These are phyloP conservation scores for Gossypium lobatum DNA, from an alignment of 441 rosid genomes.

Conservation along the genomic window DNA sequence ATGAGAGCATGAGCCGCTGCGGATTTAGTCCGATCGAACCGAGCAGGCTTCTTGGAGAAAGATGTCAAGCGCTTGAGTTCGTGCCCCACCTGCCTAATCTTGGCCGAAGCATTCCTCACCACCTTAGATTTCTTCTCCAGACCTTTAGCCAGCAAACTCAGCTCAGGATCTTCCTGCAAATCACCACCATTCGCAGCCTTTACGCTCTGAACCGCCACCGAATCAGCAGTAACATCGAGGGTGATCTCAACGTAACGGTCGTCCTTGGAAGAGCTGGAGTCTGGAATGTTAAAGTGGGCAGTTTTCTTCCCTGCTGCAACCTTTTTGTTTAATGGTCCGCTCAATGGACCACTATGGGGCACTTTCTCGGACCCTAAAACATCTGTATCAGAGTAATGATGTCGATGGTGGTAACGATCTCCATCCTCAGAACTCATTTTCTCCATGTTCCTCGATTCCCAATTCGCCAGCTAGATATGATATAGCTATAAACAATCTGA, in stretches of 20 bases:
- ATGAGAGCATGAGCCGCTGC: slow-evolving; percentile 40
- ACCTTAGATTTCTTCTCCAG: slow-evolving; percentile 22
- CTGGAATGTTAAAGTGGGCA: slow-evolving; percentile 21
- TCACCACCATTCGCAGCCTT: slow-evolving; percentile 24
- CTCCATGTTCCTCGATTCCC: background rate
- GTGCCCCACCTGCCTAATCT: slow-evolving; percentile 33
- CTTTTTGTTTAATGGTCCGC: slow-evolving; percentile 37
- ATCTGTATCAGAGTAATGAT: slow-evolving; percentile 31
- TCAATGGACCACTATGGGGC: slow-evolving; percentile 34
- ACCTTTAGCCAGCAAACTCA: slow-evolving; percentile 24
- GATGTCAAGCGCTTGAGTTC: slow-evolving; percentile 38
- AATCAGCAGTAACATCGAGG: slow-evolving; percentile 35
- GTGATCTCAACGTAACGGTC: slow-evolving; percentile 39
- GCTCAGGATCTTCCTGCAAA: slow-evolving; percentile 28
- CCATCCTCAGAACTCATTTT: slow-evolving; percentile 31
- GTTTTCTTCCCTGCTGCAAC: slow-evolving; percentile 13
- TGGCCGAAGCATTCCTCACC: slow-evolving; percentile 26
- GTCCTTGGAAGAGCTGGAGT: slow-evolving; percentile 17
- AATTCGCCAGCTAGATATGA: background rate
- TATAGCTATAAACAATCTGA: background rate
- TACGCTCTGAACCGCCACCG: slow-evolving; percentile 37
- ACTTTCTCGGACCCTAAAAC: slow-evolving; percentile 13
- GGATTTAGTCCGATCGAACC: slow-evolving; percentile 34
- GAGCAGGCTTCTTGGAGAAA: slow-evolving; percentile 29
- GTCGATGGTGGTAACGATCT: slow-evolving; percentile 10